Evolutionary conservation across 2,329 filamentous ascomycete genomes (phyloP).

Genomic region (Penicillium vulpinum): DNA sequence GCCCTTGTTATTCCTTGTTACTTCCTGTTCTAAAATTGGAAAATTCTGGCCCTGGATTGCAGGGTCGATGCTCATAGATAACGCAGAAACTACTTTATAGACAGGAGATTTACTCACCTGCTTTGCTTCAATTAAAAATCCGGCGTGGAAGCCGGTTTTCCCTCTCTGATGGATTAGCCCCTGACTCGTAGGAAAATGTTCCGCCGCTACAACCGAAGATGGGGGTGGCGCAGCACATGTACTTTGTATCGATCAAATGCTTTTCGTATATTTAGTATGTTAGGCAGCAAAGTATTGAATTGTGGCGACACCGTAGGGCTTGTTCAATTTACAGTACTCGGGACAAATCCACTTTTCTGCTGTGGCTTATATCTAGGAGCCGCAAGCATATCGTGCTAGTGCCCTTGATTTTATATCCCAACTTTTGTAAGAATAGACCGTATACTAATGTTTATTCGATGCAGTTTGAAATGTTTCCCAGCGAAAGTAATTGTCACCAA

Average conservation of each 20-base stretch:
- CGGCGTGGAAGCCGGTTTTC: background rate
- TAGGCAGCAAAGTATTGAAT: background rate
- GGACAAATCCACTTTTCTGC: too few species aligned
- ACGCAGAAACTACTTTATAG: background rate
- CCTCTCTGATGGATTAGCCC: background rate
- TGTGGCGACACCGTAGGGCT: background rate
- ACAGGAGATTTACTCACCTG: background rate
- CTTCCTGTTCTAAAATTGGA: background rate
- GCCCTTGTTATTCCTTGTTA: constrained; percentile 3
- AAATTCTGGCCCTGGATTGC: constrained; percentile 3
- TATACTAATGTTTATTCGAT: background rate
- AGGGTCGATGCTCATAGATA: background rate
- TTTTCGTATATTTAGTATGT: background rate
- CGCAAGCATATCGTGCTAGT: background rate
- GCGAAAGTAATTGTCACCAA: background rate
- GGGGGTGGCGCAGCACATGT: background rate
- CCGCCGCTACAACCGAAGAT: background rate
- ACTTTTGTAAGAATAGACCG: too few species aligned
- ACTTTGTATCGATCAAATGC: background rate
- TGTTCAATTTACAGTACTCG: background rate
- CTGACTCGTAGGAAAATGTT: background rate
- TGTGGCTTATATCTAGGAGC: too few species aligned
- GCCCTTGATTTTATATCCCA: background rate
- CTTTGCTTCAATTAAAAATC: background rate
- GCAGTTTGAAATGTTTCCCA: too few species aligned